Percentiles rank a stretch among this genome's conserved stretches.
phyloP scores from a whole-genome alignment of 768 basidiomycete genomes.

The Rhodotorula kratochvilovae region DNA sequence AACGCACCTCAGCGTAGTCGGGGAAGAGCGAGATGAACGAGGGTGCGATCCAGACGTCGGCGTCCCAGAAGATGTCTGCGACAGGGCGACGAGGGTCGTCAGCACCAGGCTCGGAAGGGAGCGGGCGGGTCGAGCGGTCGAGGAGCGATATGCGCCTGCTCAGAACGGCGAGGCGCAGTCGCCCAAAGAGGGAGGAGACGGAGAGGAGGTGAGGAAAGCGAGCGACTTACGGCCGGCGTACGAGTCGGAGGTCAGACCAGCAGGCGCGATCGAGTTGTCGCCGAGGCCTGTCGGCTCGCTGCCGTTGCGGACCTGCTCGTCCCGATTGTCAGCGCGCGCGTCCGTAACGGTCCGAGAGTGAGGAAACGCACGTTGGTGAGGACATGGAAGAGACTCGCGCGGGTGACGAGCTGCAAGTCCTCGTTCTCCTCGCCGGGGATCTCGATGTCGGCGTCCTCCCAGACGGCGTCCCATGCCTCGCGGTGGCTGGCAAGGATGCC shows the following conservation, averaged over 20 bases:
- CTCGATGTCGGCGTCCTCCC: slow-evolving; percentile 27
- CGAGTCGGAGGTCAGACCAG: slow-evolving; percentile 33
- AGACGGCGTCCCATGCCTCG: slow-evolving; percentile 20
- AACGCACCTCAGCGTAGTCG: not conserved
- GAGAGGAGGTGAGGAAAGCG: not conserved
- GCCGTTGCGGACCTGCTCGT: slow-evolving; percentile 19
- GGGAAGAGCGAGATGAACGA: not conserved
- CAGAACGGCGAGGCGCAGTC: no score
- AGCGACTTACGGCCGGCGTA: slow-evolving; percentile 10
- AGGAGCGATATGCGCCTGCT: no score
- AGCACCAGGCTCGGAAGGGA: no score
- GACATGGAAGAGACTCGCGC: slow-evolving; percentile 33
- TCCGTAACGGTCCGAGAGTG: not conserved
- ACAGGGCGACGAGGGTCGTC: not conserved
- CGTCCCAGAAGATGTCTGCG: slow-evolving; percentile 32
- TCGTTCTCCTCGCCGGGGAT: slow-evolving; percentile 21
- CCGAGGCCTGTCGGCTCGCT: slow-evolving; percentile 27
- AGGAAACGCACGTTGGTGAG: slow-evolving; percentile 22
- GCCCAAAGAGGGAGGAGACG: no score
- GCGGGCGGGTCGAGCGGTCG: no score
- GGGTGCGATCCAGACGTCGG: slow-evolving; percentile 1
- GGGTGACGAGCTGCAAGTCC: slow-evolving; percentile 29
- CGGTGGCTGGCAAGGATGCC: slow-evolving; percentile 1
- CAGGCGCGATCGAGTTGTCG: slow-evolving; percentile 36
- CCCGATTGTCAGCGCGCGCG: not conserved